Percentiles rank a stretch among this genome's conserved stretches.
phyloP scores from a whole-genome alignment of 768 basidiomycete genomes.

The Chalciporus sphaerocephalus region DNA sequence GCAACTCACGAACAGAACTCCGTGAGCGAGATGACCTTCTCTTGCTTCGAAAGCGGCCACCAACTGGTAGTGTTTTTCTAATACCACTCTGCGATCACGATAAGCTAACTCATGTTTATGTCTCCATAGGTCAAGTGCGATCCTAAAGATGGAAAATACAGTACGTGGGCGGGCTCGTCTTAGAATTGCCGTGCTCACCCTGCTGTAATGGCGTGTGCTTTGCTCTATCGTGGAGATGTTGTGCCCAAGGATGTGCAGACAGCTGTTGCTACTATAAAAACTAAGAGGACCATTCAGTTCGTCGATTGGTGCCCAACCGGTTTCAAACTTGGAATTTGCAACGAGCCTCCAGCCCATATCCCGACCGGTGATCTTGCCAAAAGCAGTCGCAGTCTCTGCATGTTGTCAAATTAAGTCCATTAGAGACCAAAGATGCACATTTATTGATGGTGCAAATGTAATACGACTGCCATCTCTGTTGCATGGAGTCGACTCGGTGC shows the following conservation, averaged over 20 bases:
- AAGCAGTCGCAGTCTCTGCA: slow-evolving; percentile 90
- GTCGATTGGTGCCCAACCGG: slow-evolving; percentile 99
- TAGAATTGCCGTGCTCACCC: slow-evolving; percentile 11
- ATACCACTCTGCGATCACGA: neutral
- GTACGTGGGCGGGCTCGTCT: slow-evolving; percentile 41
- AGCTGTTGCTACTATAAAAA: slow-evolving; percentile 92
- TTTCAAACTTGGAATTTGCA: slow-evolving; percentile 98
- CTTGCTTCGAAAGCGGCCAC: slow-evolving; percentile 94
- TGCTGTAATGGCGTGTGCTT: slow-evolving; percentile 76
- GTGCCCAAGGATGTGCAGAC: slow-evolving; percentile 94
- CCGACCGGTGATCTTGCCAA: slow-evolving; percentile 96
- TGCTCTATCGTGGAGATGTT: slow-evolving; percentile 94
- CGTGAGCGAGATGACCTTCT: slow-evolving; percentile 96
- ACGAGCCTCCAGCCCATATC: slow-evolving; percentile 88
- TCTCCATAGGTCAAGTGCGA: slow-evolving; percentile 69
- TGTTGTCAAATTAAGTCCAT: slow-evolving; percentile 77
- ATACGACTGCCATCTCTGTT: slow-evolving; percentile 88
- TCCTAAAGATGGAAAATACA: slow-evolving; percentile 97
- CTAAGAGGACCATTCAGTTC: slow-evolving; percentile 96
- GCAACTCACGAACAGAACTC: slow-evolving; percentile 96
- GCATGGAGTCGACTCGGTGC: slow-evolving; percentile 86
- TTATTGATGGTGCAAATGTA: slow-evolving; percentile 24
- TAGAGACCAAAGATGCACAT: neutral
- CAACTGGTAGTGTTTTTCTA: slow-evolving; percentile 67
- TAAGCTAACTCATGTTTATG: slow-evolving; percentile 2